These are phyloP conservation scores for Pichia cabralensis DNA, from an alignment of 805 yeast species.

Conservation along the genomic window DNA sequence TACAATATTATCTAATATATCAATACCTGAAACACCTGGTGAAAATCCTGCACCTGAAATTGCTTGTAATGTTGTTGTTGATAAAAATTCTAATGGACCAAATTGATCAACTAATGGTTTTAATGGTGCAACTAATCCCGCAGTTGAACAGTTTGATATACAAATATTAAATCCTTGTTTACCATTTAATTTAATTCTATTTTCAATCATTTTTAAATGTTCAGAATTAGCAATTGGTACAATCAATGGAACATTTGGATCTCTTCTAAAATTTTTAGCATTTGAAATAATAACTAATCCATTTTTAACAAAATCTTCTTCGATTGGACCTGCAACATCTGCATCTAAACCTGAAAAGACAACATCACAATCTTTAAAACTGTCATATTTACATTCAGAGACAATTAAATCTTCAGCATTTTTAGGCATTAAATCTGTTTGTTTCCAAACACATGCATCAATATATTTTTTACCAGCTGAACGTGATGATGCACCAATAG, in stretches of 20 bases:
- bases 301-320: conserved; percentile 68
- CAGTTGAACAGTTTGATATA: conserved; percentile 97
- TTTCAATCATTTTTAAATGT: conserved; percentile 66
- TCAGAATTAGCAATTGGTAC: conserved; percentile 95
- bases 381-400: conserved; percentile 64
- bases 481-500: conserved; percentile 85
- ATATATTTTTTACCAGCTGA: conserved; percentile 85
- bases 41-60: conserved; percentile 98
- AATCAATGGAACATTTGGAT: conserved; percentile 74
- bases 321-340: conserved; percentile 88
- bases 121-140: conserved; percentile 93
- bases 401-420: conserved; percentile 54
- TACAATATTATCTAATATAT: conserved; percentile 85
- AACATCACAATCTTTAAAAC: conserved; percentile 82
- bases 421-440: conserved; percentile 72
- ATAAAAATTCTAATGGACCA: conserved; percentile 82
- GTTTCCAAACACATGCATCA: conserved; percentile 92
- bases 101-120: conserved; percentile 85
- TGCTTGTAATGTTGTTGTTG: conserved; percentile 92
- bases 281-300: conserved; percentile 86
- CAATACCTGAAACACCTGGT: conserved; percentile 96
- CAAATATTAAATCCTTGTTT: conserved; percentile 83
- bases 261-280: conserved; percentile 93
- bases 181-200: conserved; percentile 44
- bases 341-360: conserved; percentile 93